Conservation (phyloP, 345 rosid genomes). For the Citrus maxima region DNA sequence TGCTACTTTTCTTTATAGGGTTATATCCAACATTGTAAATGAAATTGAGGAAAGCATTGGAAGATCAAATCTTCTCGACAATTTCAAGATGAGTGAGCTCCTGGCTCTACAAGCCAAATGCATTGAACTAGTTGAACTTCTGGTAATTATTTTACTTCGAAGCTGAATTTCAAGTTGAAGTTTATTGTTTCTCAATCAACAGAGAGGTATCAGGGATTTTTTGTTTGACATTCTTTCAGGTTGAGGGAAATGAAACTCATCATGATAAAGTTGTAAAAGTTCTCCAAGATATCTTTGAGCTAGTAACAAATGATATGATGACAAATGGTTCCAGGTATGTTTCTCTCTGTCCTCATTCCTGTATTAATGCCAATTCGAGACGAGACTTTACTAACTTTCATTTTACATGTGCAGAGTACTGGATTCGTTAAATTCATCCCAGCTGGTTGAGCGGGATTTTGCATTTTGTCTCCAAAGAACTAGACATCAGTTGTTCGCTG, state of each 20-base stretch:
- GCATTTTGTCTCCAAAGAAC: slow-evolving; percentile 40
- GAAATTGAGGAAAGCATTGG: slow-evolving; percentile 76
- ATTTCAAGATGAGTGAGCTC: slow-evolving; percentile 73
- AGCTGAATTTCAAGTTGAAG: slow-evolving; percentile 5
- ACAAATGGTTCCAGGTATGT: slow-evolving; percentile 64
- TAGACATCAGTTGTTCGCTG: slow-evolving; percentile 67
- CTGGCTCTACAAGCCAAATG: slow-evolving; percentile 61
- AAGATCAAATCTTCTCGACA: slow-evolving; percentile 61
- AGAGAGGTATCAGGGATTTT: not conserved
- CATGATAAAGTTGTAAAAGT: slow-evolving; percentile 58
- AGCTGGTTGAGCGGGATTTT: slow-evolving; percentile 35
- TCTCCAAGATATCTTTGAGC: slow-evolving; percentile 93
- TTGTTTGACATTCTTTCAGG: slow-evolving; percentile 30
- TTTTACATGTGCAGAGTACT: slow-evolving; percentile 40
- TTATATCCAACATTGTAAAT: slow-evolving; percentile 46
- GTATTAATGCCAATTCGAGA: not conserved
- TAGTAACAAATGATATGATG: slow-evolving; percentile 86
- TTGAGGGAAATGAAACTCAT: slow-evolving; percentile 58
- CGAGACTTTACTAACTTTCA: not conserved
- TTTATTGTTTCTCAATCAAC: slow-evolving; percentile 5
- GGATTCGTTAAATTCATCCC: slow-evolving; percentile 37
- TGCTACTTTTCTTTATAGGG: slow-evolving; percentile 37
- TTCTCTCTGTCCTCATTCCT: slow-evolving; percentile 15
- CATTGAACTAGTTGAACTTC: slow-evolving; percentile 66
- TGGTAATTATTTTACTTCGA: slow-evolving; percentile 49